Conservation (phyloP, 345 rosid species). For the Boechera divaricarpa region DNA sequence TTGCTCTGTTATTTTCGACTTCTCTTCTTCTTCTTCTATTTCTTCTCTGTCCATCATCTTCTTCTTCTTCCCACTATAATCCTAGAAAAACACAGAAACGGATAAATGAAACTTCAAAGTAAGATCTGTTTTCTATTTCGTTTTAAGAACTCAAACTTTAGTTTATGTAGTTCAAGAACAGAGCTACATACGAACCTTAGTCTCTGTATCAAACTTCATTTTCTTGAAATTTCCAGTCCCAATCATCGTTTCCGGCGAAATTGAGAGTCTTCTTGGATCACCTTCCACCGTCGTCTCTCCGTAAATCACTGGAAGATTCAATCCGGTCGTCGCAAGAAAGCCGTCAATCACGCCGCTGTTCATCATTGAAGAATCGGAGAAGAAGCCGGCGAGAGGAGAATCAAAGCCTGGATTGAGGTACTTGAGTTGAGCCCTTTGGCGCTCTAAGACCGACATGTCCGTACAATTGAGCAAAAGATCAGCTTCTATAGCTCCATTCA, state of each 20-base stretch:
- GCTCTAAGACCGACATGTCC: slow-evolving; percentile 67
- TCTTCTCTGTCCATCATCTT: slow-evolving; percentile 20
- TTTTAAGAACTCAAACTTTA: slow-evolving; percentile 32
- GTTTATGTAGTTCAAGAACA: slow-evolving; percentile 46
- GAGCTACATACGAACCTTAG: slow-evolving; percentile 33
- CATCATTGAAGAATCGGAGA: slow-evolving; percentile 37
- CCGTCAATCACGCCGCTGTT: slow-evolving; percentile 34
- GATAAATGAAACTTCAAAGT: slow-evolving; percentile 4
- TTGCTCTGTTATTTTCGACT: slow-evolving; percentile 63
- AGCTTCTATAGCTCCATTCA: slow-evolving; percentile 30
- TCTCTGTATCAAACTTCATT: slow-evolving; percentile 57
- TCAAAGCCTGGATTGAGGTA: slow-evolving; percentile 48
- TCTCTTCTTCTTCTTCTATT: slow-evolving; percentile 48
- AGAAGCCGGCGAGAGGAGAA: slow-evolving; percentile 48
- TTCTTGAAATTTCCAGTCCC: slow-evolving; percentile 63
- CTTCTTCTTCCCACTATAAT: slow-evolving; percentile 25
- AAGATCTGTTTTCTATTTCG: not conserved
- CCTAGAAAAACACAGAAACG: slow-evolving; percentile 9
- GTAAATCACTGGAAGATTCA: slow-evolving; percentile 37
- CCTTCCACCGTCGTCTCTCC: slow-evolving; percentile 36
- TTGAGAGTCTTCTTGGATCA: slow-evolving; percentile 25
- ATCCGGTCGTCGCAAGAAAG: slow-evolving; percentile 29
- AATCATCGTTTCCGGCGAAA: slow-evolving; percentile 44
- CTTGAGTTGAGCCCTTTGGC: slow-evolving; percentile 58
- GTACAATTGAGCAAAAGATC: slow-evolving; percentile 43